Evolutionary conservation across 768 basidiomycete species (phyloP).

Genomic region (Paxillus involutus): DNA sequence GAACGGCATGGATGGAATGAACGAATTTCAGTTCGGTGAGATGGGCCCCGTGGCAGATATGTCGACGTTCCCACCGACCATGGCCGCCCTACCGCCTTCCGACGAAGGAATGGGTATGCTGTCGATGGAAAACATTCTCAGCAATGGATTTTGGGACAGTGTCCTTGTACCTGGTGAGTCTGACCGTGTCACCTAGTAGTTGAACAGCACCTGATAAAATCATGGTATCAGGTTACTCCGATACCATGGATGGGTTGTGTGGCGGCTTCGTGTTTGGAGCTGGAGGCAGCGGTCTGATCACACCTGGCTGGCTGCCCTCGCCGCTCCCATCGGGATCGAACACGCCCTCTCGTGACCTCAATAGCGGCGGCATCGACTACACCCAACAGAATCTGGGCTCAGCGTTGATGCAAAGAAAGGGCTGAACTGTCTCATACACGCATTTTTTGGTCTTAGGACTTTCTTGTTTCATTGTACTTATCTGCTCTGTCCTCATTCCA

Average conservation of each 20-base stretch:
- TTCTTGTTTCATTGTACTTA: too few relatives aligned
- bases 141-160: slow-evolving; percentile 83
- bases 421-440: slow-evolving; percentile 7
- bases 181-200: neutral
- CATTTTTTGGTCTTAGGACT: slow-evolving; percentile 2
- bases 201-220: slow-evolving; percentile 3
- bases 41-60: slow-evolving; percentile 85
- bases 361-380: slow-evolving; percentile 22
- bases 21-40: slow-evolving; percentile 76
- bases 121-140: slow-evolving; percentile 83
- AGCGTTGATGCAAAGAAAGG: slow-evolving; percentile 26
- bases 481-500: too few relatives aligned
- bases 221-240: slow-evolving; percentile 61
- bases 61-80: slow-evolving; percentile 85
- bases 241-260: slow-evolving; percentile 77
- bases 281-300: slow-evolving; percentile 81
- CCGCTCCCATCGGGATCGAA: slow-evolving; percentile 58
- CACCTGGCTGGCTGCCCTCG: slow-evolving; percentile 63
- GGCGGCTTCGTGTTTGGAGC: slow-evolving; percentile 86
- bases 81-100: slow-evolving; percentile 53
- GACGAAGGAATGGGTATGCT: slow-evolving; percentile 47
- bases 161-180: slow-evolving; percentile 80
- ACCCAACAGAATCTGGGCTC: slow-evolving; percentile 25
- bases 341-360: slow-evolving; percentile 34
- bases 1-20: slow-evolving; percentile 29